These are phyloP conservation scores for Trapa incisa DNA, from an alignment of 345 rosid species.

Conservation along the genomic window DNA sequence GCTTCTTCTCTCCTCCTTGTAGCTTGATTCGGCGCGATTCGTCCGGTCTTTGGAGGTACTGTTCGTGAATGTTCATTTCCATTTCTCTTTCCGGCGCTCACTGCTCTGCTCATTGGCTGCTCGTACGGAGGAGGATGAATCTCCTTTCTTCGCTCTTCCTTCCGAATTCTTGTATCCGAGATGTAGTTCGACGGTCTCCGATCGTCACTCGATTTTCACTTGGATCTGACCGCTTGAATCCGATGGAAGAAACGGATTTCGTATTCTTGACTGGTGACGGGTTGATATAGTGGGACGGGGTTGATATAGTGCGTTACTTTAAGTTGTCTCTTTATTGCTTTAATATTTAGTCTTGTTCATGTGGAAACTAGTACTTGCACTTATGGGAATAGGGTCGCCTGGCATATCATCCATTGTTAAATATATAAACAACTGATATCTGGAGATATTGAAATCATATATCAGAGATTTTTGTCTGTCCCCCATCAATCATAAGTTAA, in stretches of 20 bases:
- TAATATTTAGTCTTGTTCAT: not conserved
- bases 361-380: not conserved
- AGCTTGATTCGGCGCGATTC: no score
- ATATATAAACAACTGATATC: not conserved
- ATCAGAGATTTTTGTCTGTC: not conserved
- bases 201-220: conserved; percentile 1
- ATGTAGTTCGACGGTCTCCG: not conserved
- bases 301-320: not conserved
- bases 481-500: not conserved
- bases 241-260: not conserved
- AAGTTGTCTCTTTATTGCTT: not conserved
- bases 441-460: not conserved
- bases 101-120: not conserved
- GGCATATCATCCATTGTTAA: not conserved
- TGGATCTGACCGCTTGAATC: not conserved
- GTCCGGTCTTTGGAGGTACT: not conserved
- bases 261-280: not conserved
- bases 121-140: not conserved
- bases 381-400: not conserved
- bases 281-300: not conserved
- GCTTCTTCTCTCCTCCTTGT: no score
- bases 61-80: not conserved
- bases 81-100: not conserved
- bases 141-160: not conserved
- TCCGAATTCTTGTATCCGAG: not conserved